These are phyloP conservation scores for Cladorrhinum samala DNA, from an alignment of 495 filamentous ascomycete species.

Conservation along the genomic window DNA sequence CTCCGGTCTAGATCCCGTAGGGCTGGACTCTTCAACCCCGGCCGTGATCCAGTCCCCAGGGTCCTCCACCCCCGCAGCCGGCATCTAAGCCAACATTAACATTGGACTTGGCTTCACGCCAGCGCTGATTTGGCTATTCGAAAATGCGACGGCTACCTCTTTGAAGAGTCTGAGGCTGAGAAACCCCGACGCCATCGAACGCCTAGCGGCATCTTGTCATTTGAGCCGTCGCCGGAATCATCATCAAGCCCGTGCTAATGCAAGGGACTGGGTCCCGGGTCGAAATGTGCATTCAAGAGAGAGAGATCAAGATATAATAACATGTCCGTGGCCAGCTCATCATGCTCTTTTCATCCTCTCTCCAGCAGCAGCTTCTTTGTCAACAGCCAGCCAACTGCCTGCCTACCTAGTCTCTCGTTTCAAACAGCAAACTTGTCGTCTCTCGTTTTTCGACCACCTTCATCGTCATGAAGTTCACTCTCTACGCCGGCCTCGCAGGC, in stretches of 20 bases:
- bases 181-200: constrained; percentile 3
- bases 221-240: not conserved
- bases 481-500: constrained; percentile 5
- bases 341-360: not conserved
- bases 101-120: not conserved
- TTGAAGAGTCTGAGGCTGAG: not conserved
- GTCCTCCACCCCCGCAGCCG: not conserved
- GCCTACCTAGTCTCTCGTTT: not conserved
- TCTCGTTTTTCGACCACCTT: not conserved
- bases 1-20: not conserved
- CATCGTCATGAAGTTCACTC: constrained; percentile 12
- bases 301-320: not conserved
- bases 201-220: constrained; percentile 1
- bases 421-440: not conserved
- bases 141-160: not conserved
- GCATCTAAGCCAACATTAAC: not conserved
- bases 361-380: not conserved
- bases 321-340: not conserved
- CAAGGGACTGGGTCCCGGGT: not conserved
- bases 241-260: not conserved
- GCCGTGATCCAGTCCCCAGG: no score
- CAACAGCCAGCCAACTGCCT: not conserved
- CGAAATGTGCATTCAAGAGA: not conserved
- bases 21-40: not conserved
- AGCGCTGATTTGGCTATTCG: not conserved